phyloP scores from a whole-genome alignment of 1,284 basidiomycete species.

The Pyrrhoderma lamaoense region DNA sequence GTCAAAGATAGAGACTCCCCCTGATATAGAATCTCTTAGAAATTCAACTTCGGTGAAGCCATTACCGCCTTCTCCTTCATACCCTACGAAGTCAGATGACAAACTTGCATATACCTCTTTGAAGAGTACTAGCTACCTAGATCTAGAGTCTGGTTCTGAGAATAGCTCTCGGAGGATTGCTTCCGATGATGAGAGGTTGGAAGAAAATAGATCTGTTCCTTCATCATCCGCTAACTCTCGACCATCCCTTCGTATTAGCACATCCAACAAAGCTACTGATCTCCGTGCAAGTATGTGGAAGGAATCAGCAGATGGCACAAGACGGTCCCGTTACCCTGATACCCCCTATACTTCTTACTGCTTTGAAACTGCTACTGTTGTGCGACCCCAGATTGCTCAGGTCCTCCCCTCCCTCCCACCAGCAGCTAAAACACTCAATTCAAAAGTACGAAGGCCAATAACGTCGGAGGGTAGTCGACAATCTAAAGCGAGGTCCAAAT shows the following conservation, averaged over 20 bases:
- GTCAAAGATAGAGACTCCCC: background rate
- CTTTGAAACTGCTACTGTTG: conserved; percentile 8
- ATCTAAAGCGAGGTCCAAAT: background rate
- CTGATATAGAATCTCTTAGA: background rate
- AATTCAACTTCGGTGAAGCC: conserved; percentile 9
- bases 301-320: background rate
- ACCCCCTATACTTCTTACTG: conserved; percentile 4
- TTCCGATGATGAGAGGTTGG: too few species aligned
- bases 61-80: conserved; percentile 7
- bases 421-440: background rate
- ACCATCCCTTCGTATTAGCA: background rate
- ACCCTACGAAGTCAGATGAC: background rate
- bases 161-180: background rate
- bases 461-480: background rate
- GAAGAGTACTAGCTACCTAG: conserved; percentile 8
- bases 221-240: background rate
- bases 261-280: background rate
- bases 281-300: background rate
- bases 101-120: background rate
- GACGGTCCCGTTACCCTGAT: background rate
- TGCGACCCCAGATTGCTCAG: conserved; percentile 9
- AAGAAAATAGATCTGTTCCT: background rate
- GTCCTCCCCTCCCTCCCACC: background rate
- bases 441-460: background rate
- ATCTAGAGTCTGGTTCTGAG: conserved; percentile 10